Conservation (phyloP, 2,329 filamentous ascomycete species). For the Stylonectria norvegica region DNA sequence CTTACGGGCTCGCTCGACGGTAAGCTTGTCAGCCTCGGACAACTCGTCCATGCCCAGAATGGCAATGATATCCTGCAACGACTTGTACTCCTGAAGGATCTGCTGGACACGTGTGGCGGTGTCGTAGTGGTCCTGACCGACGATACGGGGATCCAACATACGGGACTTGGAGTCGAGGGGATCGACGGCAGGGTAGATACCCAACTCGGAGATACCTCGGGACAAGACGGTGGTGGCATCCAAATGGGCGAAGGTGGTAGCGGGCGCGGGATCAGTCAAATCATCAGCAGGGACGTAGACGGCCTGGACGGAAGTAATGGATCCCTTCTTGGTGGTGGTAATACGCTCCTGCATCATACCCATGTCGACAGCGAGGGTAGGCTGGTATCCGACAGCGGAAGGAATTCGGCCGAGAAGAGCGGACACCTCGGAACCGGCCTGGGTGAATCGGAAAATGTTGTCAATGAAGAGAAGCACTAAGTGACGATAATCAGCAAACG, state of each 20-base stretch:
- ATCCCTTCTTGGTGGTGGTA: conserved; percentile 98
- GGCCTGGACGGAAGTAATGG: conserved; percentile 99
- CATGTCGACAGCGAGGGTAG: conserved; percentile 97
- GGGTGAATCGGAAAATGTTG: conserved; percentile 99
- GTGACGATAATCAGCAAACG: conserved; percentile 4
- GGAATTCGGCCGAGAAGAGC: conserved; percentile 98
- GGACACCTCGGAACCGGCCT: conserved; percentile 99
- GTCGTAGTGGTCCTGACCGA: conserved; percentile 96
- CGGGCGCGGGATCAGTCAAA: conserved; percentile 99
- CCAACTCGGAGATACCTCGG: conserved; percentile 99
- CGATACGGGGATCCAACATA: conserved; percentile 98
- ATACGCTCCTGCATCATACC: conserved; percentile 99
- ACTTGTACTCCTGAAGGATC: conserved; percentile 99
- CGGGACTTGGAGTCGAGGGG: conserved; percentile 99
- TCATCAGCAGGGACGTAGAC: conserved; percentile 99
- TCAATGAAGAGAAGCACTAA: conserved; percentile 97
- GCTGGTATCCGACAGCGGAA: conserved; percentile 99
- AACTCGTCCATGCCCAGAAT: conserved; percentile 99
- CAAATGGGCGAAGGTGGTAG: conserved; percentile 99
- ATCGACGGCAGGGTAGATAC: conserved; percentile 99
- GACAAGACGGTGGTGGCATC: conserved; percentile 99
- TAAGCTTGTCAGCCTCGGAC: conserved; percentile 98
- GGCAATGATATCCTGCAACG: conserved; percentile 99
- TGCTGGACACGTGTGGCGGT: conserved; percentile 94
- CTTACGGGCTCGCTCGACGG: conserved; percentile 99